Evolutionary conservation across 1,284 basidiomycete species (phyloP), one percentile per base, ranked within the genome.

Genomic region (Sporisorium sorghi): DNA sequence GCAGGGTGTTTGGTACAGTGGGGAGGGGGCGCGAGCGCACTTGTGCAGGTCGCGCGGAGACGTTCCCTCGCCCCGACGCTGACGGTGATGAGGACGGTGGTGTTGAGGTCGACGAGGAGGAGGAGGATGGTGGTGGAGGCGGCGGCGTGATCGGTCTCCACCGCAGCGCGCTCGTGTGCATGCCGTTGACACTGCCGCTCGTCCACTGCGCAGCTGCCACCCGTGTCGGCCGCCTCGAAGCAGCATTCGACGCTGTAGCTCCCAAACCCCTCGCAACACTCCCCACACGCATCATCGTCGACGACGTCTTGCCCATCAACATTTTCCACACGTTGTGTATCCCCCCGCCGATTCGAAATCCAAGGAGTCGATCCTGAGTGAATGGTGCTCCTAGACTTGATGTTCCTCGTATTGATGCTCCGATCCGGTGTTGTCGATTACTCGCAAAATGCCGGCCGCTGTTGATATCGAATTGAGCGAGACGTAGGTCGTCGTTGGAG

Each of bases 21-120:
- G 70, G 70, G 0, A 66, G 59, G 1, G 33, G 23, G 56, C 58
- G 56, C n/a, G 32, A 24, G 2, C 51, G 37, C 6, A 68, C 59
- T 0, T 10, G 5, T 0, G 58, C 61, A 5, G 49, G 39, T 0
- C 58, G 47, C 2, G 48, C 24, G 1, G 53, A 35, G 40, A 42
- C 30, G 40, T 50, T 58, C 9, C 15, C 26, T 35, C 28, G 32
- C 14, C 40, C 8, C 10, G 39, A 23, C 4, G 49, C 6, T 21
- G 28, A 2, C 6, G 52, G 12, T n/a, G 39, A 30, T 24, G 49
- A 19, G 26, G 58, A 42, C 33, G 26, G 2, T 26, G 4, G 15
- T 23, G 24, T 30, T n/a, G n/a, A n/a, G n/a, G n/a, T n/a, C n/a
- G n/a, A n/a, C n/a, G n/a, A n/a, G n/a, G n/a, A n/a, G n/a, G n/a